A percentile compares a stretch with the other conserved stretches of the same genome.
phyloP scores from a whole-genome alignment of 2,329 filamentous ascomycete species.

The Cytospora piceicola region DNA sequence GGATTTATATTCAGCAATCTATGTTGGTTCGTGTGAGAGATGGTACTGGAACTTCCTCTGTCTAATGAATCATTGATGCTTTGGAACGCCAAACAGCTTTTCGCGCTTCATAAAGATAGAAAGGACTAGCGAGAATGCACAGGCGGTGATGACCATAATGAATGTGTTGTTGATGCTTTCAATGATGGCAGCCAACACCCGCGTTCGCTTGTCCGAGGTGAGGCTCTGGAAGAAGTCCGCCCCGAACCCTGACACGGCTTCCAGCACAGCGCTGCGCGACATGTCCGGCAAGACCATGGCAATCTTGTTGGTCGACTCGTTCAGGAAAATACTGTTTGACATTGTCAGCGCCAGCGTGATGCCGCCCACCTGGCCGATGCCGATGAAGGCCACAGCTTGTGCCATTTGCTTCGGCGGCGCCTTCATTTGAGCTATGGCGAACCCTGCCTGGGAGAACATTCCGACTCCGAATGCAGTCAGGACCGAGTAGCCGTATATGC shows the following conservation, averaged over 20 bases:
- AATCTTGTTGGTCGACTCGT: conserved; percentile 26
- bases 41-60: too few species aligned
- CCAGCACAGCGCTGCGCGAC: not conserved
- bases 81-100: not conserved
- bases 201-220: not conserved
- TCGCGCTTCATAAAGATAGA: conserved; percentile 6
- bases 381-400: conserved; percentile 43
- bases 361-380: conserved; percentile 40
- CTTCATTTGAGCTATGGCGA: conserved; percentile 42
- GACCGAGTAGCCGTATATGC: conserved; percentile 39
- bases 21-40: too few species aligned
- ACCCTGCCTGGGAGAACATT: conserved; percentile 40
- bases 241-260: not conserved
- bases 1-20: too few species aligned
- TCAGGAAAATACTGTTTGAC: conserved; percentile 43
- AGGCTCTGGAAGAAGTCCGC: conserved; percentile 6
- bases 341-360: conserved; percentile 41
- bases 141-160: conserved; percentile 10
- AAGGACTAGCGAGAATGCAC: conserved; percentile 2
- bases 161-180: conserved; percentile 12
- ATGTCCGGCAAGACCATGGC: conserved; percentile 7
- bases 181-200: conserved; percentile 7
- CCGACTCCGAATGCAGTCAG: conserved; percentile 46
- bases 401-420: conserved; percentile 37
- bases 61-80: not conserved